Conservation (phyloP, 2,329 filamentous ascomycete species). For the Ascochyta fabae region DNA sequence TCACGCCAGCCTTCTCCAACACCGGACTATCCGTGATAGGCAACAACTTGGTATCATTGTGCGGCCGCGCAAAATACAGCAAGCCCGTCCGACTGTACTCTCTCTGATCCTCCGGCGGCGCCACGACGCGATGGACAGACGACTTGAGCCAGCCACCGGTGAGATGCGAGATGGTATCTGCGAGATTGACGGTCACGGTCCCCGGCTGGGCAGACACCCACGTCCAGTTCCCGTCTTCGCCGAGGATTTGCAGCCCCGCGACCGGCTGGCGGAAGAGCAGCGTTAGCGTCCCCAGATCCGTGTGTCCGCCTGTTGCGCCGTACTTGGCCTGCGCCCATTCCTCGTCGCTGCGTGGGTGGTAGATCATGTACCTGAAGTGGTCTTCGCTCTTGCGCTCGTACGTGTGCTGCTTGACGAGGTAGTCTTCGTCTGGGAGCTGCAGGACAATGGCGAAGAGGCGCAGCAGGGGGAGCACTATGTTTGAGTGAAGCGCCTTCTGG, state of each 20-base stretch:
- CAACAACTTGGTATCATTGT: slow-evolving; percentile 49
- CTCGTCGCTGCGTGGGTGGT: slow-evolving; percentile 58
- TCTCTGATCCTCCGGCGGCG: slow-evolving; percentile 57
- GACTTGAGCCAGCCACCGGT: slow-evolving; percentile 56
- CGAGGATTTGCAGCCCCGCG: slow-evolving; percentile 61
- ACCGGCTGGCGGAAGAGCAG: slow-evolving; percentile 66
- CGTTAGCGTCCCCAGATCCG: slow-evolving; percentile 63
- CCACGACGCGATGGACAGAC: slow-evolving; percentile 58
- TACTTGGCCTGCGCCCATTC: slow-evolving; percentile 53
- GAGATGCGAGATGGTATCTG: slow-evolving; percentile 50
- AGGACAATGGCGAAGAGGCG: slow-evolving; percentile 67
- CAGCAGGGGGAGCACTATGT: slow-evolving; percentile 64
- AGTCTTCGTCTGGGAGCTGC: slow-evolving; percentile 65
- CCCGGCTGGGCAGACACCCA: slow-evolving; percentile 51
- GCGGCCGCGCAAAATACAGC: slow-evolving; percentile 58
- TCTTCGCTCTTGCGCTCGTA: slow-evolving; percentile 66
- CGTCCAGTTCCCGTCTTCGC: slow-evolving; percentile 50
- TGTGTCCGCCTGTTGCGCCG: slow-evolving; percentile 60
- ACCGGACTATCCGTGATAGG: slow-evolving; percentile 49
- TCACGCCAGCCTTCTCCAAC: slow-evolving; percentile 43
- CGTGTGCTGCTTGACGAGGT: slow-evolving; percentile 62
- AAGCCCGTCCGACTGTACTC: slow-evolving; percentile 58
- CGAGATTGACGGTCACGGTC: slow-evolving; percentile 52
- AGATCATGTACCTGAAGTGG: slow-evolving; percentile 69
- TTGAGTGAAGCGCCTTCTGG: slow-evolving; percentile 56